Conservation (phyloP, 352 stramenopile species). For the Globisporangium megalacanthum region DNA sequence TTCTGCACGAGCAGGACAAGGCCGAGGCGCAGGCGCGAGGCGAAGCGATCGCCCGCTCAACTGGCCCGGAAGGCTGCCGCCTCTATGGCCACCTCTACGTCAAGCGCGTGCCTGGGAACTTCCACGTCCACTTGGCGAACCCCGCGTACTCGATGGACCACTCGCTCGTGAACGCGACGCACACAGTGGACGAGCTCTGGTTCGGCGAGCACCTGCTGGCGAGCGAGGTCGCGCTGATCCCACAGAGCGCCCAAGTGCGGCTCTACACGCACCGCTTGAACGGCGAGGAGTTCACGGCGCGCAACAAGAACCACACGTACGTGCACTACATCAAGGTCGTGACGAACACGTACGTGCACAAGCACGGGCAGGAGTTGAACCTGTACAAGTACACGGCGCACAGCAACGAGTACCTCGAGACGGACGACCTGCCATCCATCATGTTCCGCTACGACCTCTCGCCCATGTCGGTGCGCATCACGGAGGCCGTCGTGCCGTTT, state of each 20-base stretch:
- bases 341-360: constrained; percentile 88
- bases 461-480: constrained; percentile 94
- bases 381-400: constrained; percentile 90
- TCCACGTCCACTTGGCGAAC: constrained; percentile 98
- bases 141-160: constrained; percentile 88
- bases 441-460: constrained; percentile 91
- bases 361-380: constrained; percentile 41
- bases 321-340: constrained; percentile 99
- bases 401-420: constrained; percentile 86
- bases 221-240: constrained; percentile 63
- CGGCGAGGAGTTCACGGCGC: constrained; percentile 86
- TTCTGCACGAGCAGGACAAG: constrained; percentile 93
- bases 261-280: constrained; percentile 94
- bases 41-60: constrained; percentile 45
- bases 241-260: constrained; percentile 84
- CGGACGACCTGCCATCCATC: constrained; percentile 78
- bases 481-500: constrained; percentile 88
- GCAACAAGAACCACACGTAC: constrained; percentile 94
- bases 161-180: constrained; percentile 90
- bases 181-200: constrained; percentile 95
- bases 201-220: constrained; percentile 86
- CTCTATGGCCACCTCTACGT: constrained; percentile 79
- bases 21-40: constrained; percentile 60
- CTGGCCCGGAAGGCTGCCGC: constrained; percentile 71
- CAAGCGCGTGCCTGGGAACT: constrained; percentile 96